Evolutionary conservation across 768 basidiomycete species (phyloP).

Genomic region (Obba rivulosa): DNA sequence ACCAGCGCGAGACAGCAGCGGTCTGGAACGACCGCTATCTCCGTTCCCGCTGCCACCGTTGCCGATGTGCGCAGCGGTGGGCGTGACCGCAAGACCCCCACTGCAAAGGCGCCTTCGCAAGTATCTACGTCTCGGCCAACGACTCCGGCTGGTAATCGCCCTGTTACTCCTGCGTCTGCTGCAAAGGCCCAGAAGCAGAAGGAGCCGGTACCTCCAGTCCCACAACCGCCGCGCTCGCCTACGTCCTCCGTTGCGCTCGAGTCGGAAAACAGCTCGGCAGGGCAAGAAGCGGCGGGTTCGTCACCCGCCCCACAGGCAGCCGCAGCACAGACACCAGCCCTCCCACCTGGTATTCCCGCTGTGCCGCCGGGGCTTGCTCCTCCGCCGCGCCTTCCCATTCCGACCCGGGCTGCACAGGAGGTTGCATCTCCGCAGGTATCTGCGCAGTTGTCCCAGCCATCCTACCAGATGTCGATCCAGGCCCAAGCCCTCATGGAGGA

Average conservation of each 20-base stretch:
- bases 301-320: slow-evolving; percentile 37
- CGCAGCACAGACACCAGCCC: slow-evolving; percentile 30
- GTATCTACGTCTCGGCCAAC: slow-evolving; percentile 53
- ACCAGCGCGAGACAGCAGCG: slow-evolving; percentile 44
- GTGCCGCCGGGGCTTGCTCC: slow-evolving; percentile 54
- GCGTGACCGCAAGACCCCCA: slow-evolving; percentile 38
- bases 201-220: slow-evolving; percentile 33
- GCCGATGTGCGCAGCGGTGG: slow-evolving; percentile 9
- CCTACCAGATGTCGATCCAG: slow-evolving; percentile 84
- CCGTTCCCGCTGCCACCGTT: slow-evolving; percentile 13
- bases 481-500: slow-evolving; percentile 83
- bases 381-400: slow-evolving; percentile 43
- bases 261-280: slow-evolving; percentile 41
- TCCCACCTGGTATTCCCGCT: slow-evolving; percentile 48
- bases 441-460: slow-evolving; percentile 46
- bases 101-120: slow-evolving; percentile 42
- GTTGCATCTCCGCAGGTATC: slow-evolving; percentile 41
- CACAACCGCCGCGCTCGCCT: slow-evolving; percentile 33
- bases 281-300: slow-evolving; percentile 36
- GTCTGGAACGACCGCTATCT: slow-evolving; percentile 24
- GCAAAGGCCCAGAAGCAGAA: slow-evolving; percentile 34
- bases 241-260: slow-evolving; percentile 45
- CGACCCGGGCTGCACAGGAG: slow-evolving; percentile 39
- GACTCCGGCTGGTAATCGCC: slow-evolving; percentile 42
- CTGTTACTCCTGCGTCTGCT: slow-evolving; percentile 39